Base-by-base conservation (phyloP, 176 grass and related monocot genomes). In the Zizania latifolia region DNA sequence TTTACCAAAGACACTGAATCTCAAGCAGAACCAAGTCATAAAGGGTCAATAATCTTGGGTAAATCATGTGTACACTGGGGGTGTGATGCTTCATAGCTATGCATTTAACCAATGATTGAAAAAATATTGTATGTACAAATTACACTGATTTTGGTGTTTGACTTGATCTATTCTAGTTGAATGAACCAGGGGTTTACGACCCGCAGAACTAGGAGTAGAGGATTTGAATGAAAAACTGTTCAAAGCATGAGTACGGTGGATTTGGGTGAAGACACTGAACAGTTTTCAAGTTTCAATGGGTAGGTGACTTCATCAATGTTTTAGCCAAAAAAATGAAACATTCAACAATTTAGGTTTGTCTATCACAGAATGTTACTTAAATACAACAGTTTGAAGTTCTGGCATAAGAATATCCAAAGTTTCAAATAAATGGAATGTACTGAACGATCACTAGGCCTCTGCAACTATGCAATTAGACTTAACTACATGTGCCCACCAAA, bases 321-420 rank as follows among this genome's bases (percentile, higher is more conserved):
- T 61, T 14, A 58, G 26, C n/a, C 26, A 70, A 76, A 68, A 80
- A 14, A 39, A 22, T 7, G 19, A 29, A 28, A 39, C 31, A 83
- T 54, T 70, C 65, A 71, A 61, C 51, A 40, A 70, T 26, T 13
- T 4, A 82, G 15, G 59, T 23, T 60, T n/a, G 32, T 35, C 39
- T 45, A 31, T 13, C 19, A 71, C 57, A 86, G 44, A 81, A 76
- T 17, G 3, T 22, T 4, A 71, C 23, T 51, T 26, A 82, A 70
- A 27, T 72, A 57, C 37, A 63, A 71, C 13, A 57, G 14, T 71
- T 69, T 75, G 15, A 27, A 12, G 22, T 76, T 56, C 10, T 23
- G 29, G 36, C 19, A 46, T 9, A 57, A 61, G 19, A 70, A 13
- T 62, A 17, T 24, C 19, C n/a, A 65, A 39, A 39, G 32, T 21